A percentile compares a stretch with the other conserved stretches of the same genome.
Conservation (phyloP, 768 basidiomycete genomes). For the Xerocomellus dryophilus region DNA sequence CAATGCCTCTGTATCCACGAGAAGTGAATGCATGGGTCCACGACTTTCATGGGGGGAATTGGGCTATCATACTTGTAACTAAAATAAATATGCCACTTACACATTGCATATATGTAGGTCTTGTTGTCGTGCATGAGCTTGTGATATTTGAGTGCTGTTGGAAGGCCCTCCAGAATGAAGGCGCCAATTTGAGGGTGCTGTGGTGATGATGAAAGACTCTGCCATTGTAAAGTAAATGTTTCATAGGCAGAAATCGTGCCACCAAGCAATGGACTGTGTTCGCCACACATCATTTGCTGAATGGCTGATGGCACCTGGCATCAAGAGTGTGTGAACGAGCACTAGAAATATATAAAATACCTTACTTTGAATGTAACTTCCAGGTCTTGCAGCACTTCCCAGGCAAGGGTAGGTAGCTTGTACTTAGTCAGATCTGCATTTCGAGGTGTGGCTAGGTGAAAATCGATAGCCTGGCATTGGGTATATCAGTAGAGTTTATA, state of each 20-base stretch:
- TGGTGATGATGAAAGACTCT: not conserved
- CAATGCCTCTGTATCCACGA: no score
- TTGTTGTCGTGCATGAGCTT: not conserved
- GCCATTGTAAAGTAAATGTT: not conserved
- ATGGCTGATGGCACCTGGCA: not conserved
- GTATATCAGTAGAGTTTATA: no score
- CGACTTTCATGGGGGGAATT: not conserved
- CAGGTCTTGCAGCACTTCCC: not conserved
- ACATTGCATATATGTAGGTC: not conserved
- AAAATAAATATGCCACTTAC: not conserved
- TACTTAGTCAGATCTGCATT: not conserved
- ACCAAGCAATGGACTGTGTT: not conserved
- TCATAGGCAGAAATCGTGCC: not conserved
- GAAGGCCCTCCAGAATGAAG: not conserved
- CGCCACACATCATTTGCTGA: not conserved
- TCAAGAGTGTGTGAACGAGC: not conserved
- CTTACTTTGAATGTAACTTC: no score
- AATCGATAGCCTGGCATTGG: not conserved
- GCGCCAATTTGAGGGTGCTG: not conserved
- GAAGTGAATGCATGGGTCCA: not conserved
- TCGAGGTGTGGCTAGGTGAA: not conserved
- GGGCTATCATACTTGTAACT: not conserved
- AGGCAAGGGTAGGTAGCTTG: not conserved
- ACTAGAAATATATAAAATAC: not conserved
- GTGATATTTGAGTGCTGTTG: not conserved